These are phyloP conservation scores for Aureobasidium sp. DNA, from an alignment of 2,329 filamentous ascomycete species.

Conservation along the genomic window DNA sequence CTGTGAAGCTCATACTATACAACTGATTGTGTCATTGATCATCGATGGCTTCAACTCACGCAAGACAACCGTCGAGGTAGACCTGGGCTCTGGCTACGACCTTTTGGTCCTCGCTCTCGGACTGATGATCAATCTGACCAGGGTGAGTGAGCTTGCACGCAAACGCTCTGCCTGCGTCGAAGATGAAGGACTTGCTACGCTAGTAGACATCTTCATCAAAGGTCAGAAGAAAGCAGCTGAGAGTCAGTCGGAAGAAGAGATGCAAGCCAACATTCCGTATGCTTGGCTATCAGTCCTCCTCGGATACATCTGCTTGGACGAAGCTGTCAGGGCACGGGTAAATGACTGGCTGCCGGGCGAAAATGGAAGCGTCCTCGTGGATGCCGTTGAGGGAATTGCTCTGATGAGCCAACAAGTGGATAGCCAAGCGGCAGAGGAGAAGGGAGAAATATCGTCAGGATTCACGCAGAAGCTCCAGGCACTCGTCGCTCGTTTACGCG, in stretches of 20 bases:
- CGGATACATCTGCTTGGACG: slow-evolving; percentile 66
- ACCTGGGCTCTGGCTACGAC: slow-evolving; percentile 56
- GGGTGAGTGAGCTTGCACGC: slow-evolving; percentile 60
- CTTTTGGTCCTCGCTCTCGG: slow-evolving; percentile 71
- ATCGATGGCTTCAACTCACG: slow-evolving; percentile 24
- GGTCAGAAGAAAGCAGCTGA: slow-evolving; percentile 33
- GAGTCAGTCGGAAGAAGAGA: slow-evolving; percentile 64
- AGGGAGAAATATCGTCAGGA: slow-evolving; percentile 41
- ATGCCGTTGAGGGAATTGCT: slow-evolving; percentile 57
- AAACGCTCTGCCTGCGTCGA: slow-evolving; percentile 16
- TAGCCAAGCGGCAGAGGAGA: slow-evolving; percentile 39
- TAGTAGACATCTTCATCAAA: slow-evolving; percentile 25
- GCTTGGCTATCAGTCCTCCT: slow-evolving; percentile 81
- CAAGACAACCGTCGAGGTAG: slow-evolving; percentile 16
- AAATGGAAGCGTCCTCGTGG: slow-evolving; percentile 45
- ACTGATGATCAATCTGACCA: slow-evolving; percentile 79
- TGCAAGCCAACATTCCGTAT: slow-evolving; percentile 72
- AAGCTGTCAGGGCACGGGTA: slow-evolving; percentile 32
- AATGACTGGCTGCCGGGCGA: slow-evolving; percentile 36
- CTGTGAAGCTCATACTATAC: slow-evolving; percentile 47
- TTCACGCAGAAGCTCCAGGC: slow-evolving; percentile 49
- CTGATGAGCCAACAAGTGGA: slow-evolving; percentile 55
- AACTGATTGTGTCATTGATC: slow-evolving; percentile 28
- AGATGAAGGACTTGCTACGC: slow-evolving; percentile 18
- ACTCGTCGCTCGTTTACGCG: slow-evolving; percentile 36